Conservation (phyloP, 2,329 filamentous ascomycete species). For the Exophiala mesophila region DNA sequence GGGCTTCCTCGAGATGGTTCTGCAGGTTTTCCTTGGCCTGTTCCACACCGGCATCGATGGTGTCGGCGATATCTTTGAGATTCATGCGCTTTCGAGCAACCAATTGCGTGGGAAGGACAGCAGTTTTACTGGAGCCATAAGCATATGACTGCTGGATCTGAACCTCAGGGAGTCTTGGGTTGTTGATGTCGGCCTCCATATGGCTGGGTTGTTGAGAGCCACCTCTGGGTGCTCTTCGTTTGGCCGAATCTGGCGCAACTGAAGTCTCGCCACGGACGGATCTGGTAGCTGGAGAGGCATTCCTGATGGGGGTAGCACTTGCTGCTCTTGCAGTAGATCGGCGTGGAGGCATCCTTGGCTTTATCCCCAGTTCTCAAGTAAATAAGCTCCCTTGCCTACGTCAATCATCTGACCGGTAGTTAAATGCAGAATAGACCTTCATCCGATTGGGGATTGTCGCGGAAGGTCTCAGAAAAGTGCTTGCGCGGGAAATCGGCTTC, state of each 20-base stretch:
- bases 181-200: slow-evolving; percentile 19
- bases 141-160: slow-evolving; percentile 38
- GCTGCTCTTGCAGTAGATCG: slow-evolving; percentile 19
- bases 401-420: too few species aligned
- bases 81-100: slow-evolving; percentile 30
- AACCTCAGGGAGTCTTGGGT: slow-evolving; percentile 34
- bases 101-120: slow-evolving; percentile 34
- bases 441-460: too few species aligned
- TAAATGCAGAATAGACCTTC: too few species aligned
- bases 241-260: slow-evolving; percentile 9
- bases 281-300: slow-evolving; percentile 10
- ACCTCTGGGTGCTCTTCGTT: slow-evolving; percentile 15
- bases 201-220: slow-evolving; percentile 17
- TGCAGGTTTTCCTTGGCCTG: slow-evolving; percentile 24
- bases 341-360: slow-evolving; percentile 20
- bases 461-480: too few species aligned
- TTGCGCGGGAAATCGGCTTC: too few species aligned
- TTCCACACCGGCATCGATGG: slow-evolving; percentile 32
- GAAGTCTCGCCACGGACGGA: slow-evolving; percentile 16
- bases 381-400: too few species aligned
- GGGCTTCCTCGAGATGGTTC: slow-evolving; percentile 17
- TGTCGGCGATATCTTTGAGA: slow-evolving; percentile 31
- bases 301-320: slow-evolving; percentile 18
- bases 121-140: slow-evolving; percentile 36
- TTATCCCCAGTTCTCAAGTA: too few species aligned